Evolutionary conservation across 148 eudicot species (phyloP).

Genomic region (Rhododendron griersonianum): DNA sequence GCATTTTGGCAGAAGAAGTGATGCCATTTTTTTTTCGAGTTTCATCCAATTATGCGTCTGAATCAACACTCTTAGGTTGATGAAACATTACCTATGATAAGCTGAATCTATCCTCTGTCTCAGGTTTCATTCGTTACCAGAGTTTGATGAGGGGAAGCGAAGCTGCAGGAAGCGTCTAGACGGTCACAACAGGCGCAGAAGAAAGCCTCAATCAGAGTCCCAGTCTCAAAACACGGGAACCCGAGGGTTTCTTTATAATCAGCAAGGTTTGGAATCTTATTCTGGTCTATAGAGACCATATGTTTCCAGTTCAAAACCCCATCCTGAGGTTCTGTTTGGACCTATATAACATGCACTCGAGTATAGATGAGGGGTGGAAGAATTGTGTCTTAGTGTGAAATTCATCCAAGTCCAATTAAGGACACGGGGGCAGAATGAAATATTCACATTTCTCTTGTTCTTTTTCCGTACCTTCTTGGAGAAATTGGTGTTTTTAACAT

Average conservation of each 20-base stretch:
- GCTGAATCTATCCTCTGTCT: background rate
- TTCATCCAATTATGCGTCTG: background rate
- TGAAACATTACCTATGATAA: background rate
- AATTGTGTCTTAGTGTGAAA: background rate
- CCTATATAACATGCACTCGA: background rate
- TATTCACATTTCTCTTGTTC: background rate
- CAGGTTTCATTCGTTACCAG: slow-evolving; percentile 77
- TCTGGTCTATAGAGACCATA: background rate
- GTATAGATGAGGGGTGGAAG: background rate
- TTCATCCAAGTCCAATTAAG: background rate
- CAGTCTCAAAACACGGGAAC: slow-evolving; percentile 31
- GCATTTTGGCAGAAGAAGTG: background rate
- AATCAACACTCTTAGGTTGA: background rate
- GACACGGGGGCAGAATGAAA: background rate
- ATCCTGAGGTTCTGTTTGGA: background rate
- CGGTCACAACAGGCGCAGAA: slow-evolving; percentile 62
- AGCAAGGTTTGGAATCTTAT: slow-evolving; percentile 40
- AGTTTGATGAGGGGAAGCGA: slow-evolving; percentile 65
- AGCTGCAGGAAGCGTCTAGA: slow-evolving; percentile 73
- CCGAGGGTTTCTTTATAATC: slow-evolving; percentile 33
- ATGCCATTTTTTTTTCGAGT: background rate
- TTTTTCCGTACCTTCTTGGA: background rate
- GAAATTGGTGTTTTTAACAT: background rate
- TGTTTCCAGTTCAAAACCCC: background rate
- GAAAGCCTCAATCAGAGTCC: slow-evolving; percentile 77